Evolutionary conservation across 805 yeast genomes (phyloP).

Genomic region (Sugiyamaella americana): DNA sequence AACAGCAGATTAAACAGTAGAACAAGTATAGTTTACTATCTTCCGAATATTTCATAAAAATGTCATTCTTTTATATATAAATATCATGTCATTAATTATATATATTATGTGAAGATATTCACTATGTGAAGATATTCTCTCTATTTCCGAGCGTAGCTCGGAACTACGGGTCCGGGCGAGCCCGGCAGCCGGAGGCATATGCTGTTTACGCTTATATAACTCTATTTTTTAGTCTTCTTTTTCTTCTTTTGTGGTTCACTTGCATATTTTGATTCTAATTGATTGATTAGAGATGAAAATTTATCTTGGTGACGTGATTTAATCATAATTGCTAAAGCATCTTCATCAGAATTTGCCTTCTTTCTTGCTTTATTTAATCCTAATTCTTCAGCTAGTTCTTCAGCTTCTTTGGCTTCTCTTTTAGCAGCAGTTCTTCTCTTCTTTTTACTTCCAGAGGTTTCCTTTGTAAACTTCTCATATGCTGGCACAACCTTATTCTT

Average conservation of each 20-base stretch:
- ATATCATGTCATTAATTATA: too few species aligned
- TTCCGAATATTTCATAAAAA: too few species aligned
- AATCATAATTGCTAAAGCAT: constrained; percentile 35
- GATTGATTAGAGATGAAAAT: constrained; percentile 25
- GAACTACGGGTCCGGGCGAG: too few species aligned
- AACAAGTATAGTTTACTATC: too few species aligned
- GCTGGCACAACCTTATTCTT: constrained; percentile 35
- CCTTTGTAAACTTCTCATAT: constrained; percentile 42
- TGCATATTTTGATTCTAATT: constrained; percentile 33
- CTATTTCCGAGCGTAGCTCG: too few species aligned
- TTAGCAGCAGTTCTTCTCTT: constrained; percentile 39
- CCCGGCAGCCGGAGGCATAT: too few species aligned
- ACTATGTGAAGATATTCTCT: too few species aligned
- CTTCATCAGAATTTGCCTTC: constrained; percentile 21
- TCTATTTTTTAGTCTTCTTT: constrained; percentile 5
- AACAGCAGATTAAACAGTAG: too few species aligned
- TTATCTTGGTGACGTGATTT: constrained; percentile 27
- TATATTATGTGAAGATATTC: too few species aligned
- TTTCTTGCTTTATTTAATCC: constrained; percentile 38
- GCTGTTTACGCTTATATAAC: too few species aligned
- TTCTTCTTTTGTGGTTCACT: constrained; percentile 10
- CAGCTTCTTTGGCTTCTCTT: constrained; percentile 44
- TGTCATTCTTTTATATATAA: too few species aligned
- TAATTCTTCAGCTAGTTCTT: constrained; percentile 48
- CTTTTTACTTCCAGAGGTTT: constrained; percentile 43